Percentiles rank a stretch among this genome's conserved stretches.
These are phyloP conservation scores for Chlorella sp. DNA, from an alignment of 139 green algal species.

Conservation along the genomic window DNA sequence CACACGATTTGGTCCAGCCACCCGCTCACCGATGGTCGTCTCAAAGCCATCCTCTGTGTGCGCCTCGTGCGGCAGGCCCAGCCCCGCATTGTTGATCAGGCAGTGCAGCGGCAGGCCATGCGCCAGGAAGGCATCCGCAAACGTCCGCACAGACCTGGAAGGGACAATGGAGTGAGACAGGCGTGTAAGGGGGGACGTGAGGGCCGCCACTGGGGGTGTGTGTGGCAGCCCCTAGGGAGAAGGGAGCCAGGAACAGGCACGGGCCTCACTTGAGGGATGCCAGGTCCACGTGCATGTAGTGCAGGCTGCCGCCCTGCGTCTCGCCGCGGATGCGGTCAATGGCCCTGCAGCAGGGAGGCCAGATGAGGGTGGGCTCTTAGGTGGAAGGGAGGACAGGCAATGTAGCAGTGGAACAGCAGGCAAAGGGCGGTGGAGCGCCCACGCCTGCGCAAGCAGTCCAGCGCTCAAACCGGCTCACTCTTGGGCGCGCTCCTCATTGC, in stretches of 20 bases:
- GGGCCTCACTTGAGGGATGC: constrained; percentile 4
- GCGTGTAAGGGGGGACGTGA: too few species aligned
- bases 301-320: not conserved
- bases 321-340: not conserved
- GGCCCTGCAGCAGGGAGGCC: not conserved
- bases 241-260: too few species aligned
- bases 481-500: not conserved
- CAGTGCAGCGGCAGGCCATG: constrained; percentile 9
- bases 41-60: constrained; percentile 27
- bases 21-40: constrained; percentile 5
- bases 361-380: not conserved
- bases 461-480: not conserved
- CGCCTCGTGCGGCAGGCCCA: not conserved
- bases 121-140: not conserved
- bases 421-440: too few species aligned
- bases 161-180: too few species aligned
- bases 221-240: too few species aligned
- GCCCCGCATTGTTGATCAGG: constrained; percentile 25
- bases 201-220: too few species aligned
- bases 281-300: constrained; percentile 16
- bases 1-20: too few species aligned
- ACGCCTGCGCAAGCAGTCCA: too few species aligned
- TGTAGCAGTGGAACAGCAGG: too few species aligned
- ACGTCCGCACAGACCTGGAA: constrained; percentile 21
- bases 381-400: not conserved